These are phyloP conservation scores for Thermothelomyces thermophilus DNA, from an alignment of 2,329 filamentous ascomycete species.

Conservation along the genomic window DNA sequence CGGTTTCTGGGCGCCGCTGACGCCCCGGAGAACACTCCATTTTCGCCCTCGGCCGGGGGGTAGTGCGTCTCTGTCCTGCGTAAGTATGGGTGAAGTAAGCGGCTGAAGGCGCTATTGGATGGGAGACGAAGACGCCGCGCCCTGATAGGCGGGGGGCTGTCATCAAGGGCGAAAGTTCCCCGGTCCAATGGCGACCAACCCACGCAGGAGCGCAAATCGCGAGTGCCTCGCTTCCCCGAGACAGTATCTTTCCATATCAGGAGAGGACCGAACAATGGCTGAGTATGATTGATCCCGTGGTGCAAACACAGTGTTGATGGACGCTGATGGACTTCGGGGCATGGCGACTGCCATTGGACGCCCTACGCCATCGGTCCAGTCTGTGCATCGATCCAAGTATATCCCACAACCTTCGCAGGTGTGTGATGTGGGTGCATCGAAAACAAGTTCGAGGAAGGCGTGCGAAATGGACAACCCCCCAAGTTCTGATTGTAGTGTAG, in stretches of 20 bases:
- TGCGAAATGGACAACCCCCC: too few relatives aligned
- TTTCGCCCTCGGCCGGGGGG: conserved; percentile 5
- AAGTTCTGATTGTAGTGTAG: too few relatives aligned
- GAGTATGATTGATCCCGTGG: not conserved
- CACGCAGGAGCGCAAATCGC: conserved; percentile 4
- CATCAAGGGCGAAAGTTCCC: not conserved
- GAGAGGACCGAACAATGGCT: not conserved
- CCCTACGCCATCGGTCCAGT: not conserved
- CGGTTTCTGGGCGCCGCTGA: not conserved
- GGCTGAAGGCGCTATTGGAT: conserved; percentile 19
- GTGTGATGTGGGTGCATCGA: too few relatives aligned
- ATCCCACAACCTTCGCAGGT: too few relatives aligned
- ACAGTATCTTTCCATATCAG: not conserved
- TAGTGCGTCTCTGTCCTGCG: too few relatives aligned
- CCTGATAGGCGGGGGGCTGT: conserved; percentile 7
- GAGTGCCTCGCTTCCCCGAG: conserved; percentile 1
- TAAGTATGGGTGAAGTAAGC: not conserved
- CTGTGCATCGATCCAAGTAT: too few relatives aligned
- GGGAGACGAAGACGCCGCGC: conserved; percentile 13
- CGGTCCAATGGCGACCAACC: conserved; percentile 3
- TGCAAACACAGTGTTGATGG: too few relatives aligned
- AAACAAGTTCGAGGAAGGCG: too few relatives aligned
- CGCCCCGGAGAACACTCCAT: conserved; percentile 1
- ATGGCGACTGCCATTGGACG: not conserved
- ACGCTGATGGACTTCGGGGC: too few relatives aligned